phyloP scores from a whole-genome alignment of 495 filamentous ascomycete genomes.

The Chaetomium fimeti region DNA sequence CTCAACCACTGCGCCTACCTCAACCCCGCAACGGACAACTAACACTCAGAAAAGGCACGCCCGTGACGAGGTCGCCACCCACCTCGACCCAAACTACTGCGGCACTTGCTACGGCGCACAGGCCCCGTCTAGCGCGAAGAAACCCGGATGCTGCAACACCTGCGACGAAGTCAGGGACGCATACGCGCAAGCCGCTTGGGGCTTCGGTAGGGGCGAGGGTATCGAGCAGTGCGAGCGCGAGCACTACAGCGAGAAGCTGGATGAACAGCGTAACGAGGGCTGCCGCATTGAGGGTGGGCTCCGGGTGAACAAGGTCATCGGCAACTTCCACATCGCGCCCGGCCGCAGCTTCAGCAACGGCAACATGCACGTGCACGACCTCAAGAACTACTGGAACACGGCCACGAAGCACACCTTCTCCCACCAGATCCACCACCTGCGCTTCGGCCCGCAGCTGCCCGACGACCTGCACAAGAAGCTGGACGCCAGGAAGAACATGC shows the following conservation, averaged over 20 bases:
- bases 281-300: conserved; percentile 92
- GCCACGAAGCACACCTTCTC: conserved; percentile 78
- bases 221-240: conserved; percentile 96
- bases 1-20: neutral
- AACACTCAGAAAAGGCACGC: conserved; percentile 46
- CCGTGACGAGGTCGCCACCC: conserved; percentile 65
- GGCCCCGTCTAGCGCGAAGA: conserved; percentile 64
- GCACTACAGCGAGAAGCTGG: conserved; percentile 83
- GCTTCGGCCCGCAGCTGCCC: conserved; percentile 91
- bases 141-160: conserved; percentile 88
- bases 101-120: conserved; percentile 88
- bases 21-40: neutral
- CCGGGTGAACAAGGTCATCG: conserved; percentile 95
- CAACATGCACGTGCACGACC: conserved; percentile 95
- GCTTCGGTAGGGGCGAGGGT: conserved; percentile 84
- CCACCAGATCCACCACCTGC: conserved; percentile 84
- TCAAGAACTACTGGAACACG: conserved; percentile 84
- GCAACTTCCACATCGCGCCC: conserved; percentile 98
- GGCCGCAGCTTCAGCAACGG: conserved; percentile 90
- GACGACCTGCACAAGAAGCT: conserved; percentile 65
- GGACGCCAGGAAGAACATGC: conserved; percentile 48
- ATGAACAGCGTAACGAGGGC: conserved; percentile 83
- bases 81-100: conserved; percentile 90
- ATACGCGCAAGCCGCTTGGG: conserved; percentile 85
- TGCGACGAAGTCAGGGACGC: conserved; percentile 95